Base-by-base conservation (phyloP, 768 basidiomycete species). In the Saitozyma sp. region DNA sequence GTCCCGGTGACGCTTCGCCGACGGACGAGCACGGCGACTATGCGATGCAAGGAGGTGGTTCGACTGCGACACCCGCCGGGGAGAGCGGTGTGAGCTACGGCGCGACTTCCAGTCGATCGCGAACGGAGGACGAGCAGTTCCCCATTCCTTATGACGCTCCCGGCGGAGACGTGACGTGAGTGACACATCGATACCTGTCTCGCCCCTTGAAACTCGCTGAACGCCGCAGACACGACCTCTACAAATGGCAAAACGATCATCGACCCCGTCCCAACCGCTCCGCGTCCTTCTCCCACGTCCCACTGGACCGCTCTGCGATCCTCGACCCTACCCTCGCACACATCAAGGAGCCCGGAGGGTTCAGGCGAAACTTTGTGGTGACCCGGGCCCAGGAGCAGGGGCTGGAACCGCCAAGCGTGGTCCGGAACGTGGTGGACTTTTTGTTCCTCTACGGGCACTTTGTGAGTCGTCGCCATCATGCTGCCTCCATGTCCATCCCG, bases 401-500 rank as follows among this genome's bases (percentile, higher is more conserved):
- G 9, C 73, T 79, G 19, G 85, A 84, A 48, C 87, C 88, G 63
- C 81, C 81, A 0, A 70, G 73, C 53, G 82, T 92, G 63, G 78
- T 85, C 39, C 88, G 88, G 71, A 94, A 91, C 74, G 94, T 95
- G 65, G 89, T 97, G 63, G 93, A 97, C 72, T 99, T 99, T 79
- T 81, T 99, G 50, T 89, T 89, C 72, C 83, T 98, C 29, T 99
- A 91, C 73, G 96, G 96, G 5, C 95, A 98, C 78, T 97, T 96
- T 75, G 95, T 94, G 74, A 82, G 93, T 83, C 39, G 45, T 54
- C 50, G 43, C 14, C 1, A 43, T 43, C 17, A 8, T 39, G 1
- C 40, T 10, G 41, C 43, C 37, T 20, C 16, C 55, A 42, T 19
- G 37, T 41, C 16, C 14, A 48, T 48, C 14, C 17, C 46, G 46